Percentiles rank a stretch among this genome's conserved stretches.
phyloP scores from a whole-genome alignment of 768 basidiomycete genomes.

The Mycena galericulata region DNA sequence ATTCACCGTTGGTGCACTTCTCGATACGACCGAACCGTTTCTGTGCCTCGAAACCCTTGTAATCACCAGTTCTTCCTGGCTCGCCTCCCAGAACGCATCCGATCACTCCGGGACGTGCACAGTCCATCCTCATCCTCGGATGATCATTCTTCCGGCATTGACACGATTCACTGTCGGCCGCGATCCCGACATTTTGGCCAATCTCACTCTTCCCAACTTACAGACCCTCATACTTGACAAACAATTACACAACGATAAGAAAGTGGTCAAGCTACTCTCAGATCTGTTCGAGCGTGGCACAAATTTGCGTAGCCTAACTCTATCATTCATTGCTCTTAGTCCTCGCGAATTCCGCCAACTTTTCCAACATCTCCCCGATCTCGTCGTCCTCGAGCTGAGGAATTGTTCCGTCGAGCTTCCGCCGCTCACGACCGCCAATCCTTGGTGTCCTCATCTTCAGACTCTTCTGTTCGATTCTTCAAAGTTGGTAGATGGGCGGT shows the following conservation, averaged over 20 bases:
- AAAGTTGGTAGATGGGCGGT: neutral
- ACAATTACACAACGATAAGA: neutral
- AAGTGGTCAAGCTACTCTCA: neutral
- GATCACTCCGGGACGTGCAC: no score
- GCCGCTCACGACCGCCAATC: neutral
- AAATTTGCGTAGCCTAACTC: neutral
- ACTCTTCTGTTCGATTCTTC: conserved; percentile 6
- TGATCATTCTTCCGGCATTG: conserved; percentile 10
- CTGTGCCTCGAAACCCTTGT: conserved; percentile 4
- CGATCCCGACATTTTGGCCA: neutral
- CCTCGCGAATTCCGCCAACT: neutral
- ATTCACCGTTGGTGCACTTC: neutral
- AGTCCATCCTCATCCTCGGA: neutral
- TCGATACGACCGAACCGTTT: conserved; percentile 4
- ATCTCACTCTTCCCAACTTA: conserved; percentile 15
- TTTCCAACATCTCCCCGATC: conserved; percentile 1
- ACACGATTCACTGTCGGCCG: neutral
- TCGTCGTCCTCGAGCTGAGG: conserved; percentile 4
- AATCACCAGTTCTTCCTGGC: neutral
- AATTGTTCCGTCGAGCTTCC: conserved; percentile 2
- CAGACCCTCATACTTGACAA: conserved; percentile 9
- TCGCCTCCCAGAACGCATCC: no score
- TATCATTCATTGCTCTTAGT: neutral
- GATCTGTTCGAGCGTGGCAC: conserved; percentile 20
- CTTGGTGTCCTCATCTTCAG: conserved; percentile 3